These are phyloP conservation scores for Daldinia loculata DNA, from an alignment of 495 filamentous ascomycete genomes.

Conservation along the genomic window DNA sequence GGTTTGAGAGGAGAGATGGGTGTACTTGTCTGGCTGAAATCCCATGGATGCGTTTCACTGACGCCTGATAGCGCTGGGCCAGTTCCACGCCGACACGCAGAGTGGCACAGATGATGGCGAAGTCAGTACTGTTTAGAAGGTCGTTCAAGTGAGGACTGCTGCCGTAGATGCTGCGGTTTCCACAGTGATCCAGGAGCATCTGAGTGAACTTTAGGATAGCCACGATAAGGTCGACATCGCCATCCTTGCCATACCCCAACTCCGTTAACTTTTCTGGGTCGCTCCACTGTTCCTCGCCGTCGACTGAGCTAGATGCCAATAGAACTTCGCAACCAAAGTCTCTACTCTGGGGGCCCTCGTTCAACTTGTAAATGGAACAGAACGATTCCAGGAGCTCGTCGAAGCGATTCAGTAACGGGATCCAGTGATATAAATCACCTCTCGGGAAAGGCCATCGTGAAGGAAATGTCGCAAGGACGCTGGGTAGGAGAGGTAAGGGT, in stretches of 20 bases:
- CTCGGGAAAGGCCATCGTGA: conserved; percentile 94
- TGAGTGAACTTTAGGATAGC: conserved; percentile 83
- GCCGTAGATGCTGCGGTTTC: conserved; percentile 94
- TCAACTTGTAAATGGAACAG: conserved; percentile 81
- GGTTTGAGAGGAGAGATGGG: conserved; percentile 76
- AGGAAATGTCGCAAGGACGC: conserved; percentile 80
- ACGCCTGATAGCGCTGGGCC: conserved; percentile 91
- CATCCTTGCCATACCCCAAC: conserved; percentile 72
- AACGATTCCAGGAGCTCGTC: conserved; percentile 85
- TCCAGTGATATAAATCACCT: conserved; percentile 98
- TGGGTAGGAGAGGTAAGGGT: conserved; percentile 77
- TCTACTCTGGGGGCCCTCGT: conserved; percentile 79
- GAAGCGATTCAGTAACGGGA: conserved; percentile 91
- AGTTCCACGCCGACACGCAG: conserved; percentile 82
- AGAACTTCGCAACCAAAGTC: conserved; percentile 74
- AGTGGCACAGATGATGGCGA: conserved; percentile 75
- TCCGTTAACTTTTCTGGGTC: conserved; percentile 59
- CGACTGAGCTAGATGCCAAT: conserved; percentile 53
- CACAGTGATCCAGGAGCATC: conserved; percentile 90
- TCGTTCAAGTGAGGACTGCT: conserved; percentile 88
- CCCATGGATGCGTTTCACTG: conserved; percentile 70
- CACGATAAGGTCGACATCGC: conserved; percentile 81
- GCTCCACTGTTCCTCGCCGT: conserved; percentile 51
- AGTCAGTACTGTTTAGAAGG: conserved; percentile 84
- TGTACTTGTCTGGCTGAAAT: conserved; percentile 69